phyloP scores from a whole-genome alignment of 371 early-diverging fungal species.

The Phascolomyces articulosus region DNA sequence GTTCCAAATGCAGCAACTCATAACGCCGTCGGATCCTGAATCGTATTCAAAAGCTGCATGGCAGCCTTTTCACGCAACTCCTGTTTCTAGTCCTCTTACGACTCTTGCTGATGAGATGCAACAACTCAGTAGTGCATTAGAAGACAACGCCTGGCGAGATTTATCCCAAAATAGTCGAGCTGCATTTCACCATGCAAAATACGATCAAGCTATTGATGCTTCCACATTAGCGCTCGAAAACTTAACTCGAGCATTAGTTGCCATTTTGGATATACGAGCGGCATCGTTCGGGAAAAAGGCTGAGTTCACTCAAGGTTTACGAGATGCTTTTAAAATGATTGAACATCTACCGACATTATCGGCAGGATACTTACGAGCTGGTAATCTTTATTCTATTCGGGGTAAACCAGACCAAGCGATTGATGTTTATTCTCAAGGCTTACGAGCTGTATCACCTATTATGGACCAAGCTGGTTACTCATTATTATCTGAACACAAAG shows the following conservation, averaged over 20 bases:
- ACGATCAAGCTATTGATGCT: constrained; percentile 2
- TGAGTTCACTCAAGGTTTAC: constrained; percentile 6
- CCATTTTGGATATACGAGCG: constrained; percentile 9
- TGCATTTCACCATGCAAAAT: constrained; percentile 3
- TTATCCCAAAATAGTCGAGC: background rate
- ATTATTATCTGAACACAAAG: background rate
- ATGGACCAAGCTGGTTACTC: background rate
- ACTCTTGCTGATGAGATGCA: constrained; percentile 3
- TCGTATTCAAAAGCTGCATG: background rate
- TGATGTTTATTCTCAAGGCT: constrained; percentile 6
- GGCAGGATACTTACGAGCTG: constrained; percentile 7
- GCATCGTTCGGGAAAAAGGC: background rate
- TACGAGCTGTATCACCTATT: constrained; percentile 6
- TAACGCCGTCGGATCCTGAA: background rate
- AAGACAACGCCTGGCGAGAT: constrained; percentile 2
- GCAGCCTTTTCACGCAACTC: background rate
- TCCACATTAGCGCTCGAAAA: background rate
- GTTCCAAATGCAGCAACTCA: background rate
- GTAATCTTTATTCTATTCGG: constrained; percentile 6
- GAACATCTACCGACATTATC: constrained; percentile 1
- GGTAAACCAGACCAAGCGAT: constrained; percentile 9
- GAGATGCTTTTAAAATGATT: constrained; percentile 10
- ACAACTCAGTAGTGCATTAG: background rate
- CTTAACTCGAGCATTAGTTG: background rate
- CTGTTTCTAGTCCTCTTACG: constrained; percentile 1